Percentiles rank a stretch among this genome's conserved stretches.
phyloP scores from a whole-genome alignment of 2,329 filamentous ascomycete genomes.

The Xylogone sp. region DNA sequence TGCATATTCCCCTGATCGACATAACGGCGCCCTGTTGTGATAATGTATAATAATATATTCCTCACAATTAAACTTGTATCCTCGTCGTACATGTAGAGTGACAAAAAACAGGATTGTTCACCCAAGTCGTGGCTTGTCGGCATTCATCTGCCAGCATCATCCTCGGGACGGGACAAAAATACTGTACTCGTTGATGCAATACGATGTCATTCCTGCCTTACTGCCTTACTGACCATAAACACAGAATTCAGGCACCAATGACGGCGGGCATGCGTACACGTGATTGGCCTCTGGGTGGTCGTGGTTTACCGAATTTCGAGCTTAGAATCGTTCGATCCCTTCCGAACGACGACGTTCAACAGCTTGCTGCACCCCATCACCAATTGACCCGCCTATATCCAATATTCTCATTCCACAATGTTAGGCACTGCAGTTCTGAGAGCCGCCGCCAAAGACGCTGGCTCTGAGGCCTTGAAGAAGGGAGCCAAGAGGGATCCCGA shows the following conservation, averaged over 20 bases:
- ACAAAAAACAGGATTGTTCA: too few species aligned
- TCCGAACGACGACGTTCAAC: not conserved
- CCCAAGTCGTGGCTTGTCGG: too few species aligned
- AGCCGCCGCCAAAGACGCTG: slow-evolving; percentile 39
- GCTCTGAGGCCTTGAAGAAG: slow-evolving; percentile 47
- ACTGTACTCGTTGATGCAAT: too few species aligned
- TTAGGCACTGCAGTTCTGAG: slow-evolving; percentile 26
- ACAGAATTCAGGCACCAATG: not conserved
- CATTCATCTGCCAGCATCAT: too few species aligned
- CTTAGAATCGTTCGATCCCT: not conserved
- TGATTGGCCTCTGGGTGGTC: not conserved
- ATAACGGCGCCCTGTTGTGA: too few species aligned
- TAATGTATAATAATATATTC: too few species aligned
- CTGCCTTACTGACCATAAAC: too few species aligned
- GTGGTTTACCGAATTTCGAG: not conserved
- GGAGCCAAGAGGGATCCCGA: slow-evolving; percentile 69
- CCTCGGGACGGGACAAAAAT: too few species aligned
- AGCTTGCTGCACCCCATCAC: slow-evolving; percentile 1
- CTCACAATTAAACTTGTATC: too few species aligned
- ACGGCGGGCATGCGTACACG: not conserved
- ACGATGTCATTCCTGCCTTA: too few species aligned
- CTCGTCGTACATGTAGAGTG: too few species aligned
- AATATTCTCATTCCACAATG: slow-evolving; percentile 15
- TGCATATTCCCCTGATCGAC: too few species aligned
- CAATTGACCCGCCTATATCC: slow-evolving; percentile 4